These are phyloP conservation scores for Adenanthera pavonina DNA, from an alignment of 306 rosid species.

Conservation along the genomic window DNA sequence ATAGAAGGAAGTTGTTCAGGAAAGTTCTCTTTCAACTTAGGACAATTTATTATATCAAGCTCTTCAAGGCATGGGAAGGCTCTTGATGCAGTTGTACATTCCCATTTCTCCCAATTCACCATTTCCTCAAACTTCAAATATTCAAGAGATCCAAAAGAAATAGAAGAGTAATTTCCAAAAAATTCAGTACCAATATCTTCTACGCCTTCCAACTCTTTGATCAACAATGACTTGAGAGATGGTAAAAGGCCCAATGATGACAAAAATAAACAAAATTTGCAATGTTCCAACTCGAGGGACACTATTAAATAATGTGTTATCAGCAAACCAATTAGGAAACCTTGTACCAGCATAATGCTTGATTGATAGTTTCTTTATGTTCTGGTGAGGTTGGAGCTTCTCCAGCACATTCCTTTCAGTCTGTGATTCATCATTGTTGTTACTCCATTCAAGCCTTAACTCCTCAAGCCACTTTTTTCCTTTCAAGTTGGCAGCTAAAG, in stretches of 20 bases:
- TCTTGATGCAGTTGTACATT: background rate
- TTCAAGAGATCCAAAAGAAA: slow-evolving; percentile 13
- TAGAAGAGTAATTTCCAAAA: background rate
- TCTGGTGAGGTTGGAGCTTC: slow-evolving; percentile 32
- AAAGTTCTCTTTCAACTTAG: background rate
- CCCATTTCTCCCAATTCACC: slow-evolving; percentile 28
- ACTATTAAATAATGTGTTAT: background rate
- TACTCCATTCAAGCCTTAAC: slow-evolving; percentile 30
- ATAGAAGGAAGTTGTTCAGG: slow-evolving; percentile 1
- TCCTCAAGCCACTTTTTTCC: background rate
- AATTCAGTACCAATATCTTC: slow-evolving; percentile 11
- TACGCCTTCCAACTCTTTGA: background rate
- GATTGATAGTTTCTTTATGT: slow-evolving; percentile 18
- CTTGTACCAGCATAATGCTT: slow-evolving; percentile 18
- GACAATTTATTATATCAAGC: background rate
- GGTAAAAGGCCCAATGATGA: slow-evolving; percentile 8
- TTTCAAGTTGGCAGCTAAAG: background rate
- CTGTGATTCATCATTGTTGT: background rate
- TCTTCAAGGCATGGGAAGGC: slow-evolving; percentile 15
- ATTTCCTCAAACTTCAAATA: background rate
- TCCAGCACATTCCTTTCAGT: slow-evolving; percentile 36
- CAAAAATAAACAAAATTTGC: slow-evolving; percentile 2
- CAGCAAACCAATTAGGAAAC: slow-evolving; percentile 9
- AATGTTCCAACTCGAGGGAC: background rate
- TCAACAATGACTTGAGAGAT: background rate